Conservation (phyloP, 2,329 filamentous ascomycete species). For the Rutstroemia sp. region DNA sequence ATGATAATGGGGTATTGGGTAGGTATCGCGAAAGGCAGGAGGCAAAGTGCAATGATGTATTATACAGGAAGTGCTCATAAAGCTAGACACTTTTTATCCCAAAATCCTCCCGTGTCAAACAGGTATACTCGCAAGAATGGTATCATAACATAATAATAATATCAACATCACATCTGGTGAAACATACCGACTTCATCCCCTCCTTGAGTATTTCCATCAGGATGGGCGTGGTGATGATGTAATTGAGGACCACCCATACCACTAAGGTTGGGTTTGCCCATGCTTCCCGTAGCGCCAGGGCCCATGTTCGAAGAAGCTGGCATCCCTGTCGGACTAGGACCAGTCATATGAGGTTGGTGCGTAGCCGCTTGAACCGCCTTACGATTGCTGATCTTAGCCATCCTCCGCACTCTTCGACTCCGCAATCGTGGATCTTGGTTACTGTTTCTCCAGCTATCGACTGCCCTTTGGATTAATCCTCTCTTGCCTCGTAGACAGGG, state of each 20-base stretch:
- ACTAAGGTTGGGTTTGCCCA: slow-evolving; percentile 60
- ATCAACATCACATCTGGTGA: slow-evolving; percentile 59
- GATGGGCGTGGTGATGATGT: slow-evolving; percentile 67
- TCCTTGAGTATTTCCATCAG: slow-evolving; percentile 58
- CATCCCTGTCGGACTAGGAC: slow-evolving; percentile 59
- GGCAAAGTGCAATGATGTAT: slow-evolving; percentile 30
- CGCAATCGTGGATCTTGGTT: slow-evolving; percentile 90
- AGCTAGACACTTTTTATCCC: slow-evolving; percentile 15
- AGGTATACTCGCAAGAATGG: slow-evolving; percentile 26
- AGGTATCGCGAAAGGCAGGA: slow-evolving; percentile 23
- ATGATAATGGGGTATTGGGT: slow-evolving; percentile 23
- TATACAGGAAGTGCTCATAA: slow-evolving; percentile 30
- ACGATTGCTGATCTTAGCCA: slow-evolving; percentile 91
- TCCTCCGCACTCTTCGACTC: slow-evolving; percentile 84
- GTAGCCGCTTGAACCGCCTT: slow-evolving; percentile 56
- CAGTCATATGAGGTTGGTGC: slow-evolving; percentile 55
- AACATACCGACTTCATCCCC: slow-evolving; percentile 95
- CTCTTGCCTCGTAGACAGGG: slow-evolving; percentile 85
- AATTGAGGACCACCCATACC: slow-evolving; percentile 56
- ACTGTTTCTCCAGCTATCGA: slow-evolving; percentile 98
- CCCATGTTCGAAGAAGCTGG: slow-evolving; percentile 56
- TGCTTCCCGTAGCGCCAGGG: slow-evolving; percentile 42
- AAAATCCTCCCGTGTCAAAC: slow-evolving; percentile 15
- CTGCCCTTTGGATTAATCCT: slow-evolving; percentile 90
- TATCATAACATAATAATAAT: slow-evolving; percentile 29